These are phyloP conservation scores for Carex arenaria DNA, from an alignment of 202 grass and related monocot genomes.

Conservation along the genomic window DNA sequence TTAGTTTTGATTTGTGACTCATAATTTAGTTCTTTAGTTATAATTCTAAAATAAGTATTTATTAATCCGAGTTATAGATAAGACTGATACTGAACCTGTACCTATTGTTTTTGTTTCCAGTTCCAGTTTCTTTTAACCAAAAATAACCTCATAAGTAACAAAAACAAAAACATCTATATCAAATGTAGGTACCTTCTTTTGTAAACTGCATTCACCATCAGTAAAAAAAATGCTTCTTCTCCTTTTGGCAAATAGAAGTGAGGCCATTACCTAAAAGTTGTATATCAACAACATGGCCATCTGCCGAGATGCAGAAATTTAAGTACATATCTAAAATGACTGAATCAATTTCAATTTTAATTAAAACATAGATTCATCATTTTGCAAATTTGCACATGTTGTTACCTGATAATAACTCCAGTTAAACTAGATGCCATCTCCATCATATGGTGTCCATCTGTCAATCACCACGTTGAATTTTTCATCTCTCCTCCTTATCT, in stretches of 20 bases:
- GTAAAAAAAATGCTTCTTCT: constrained; percentile 3
- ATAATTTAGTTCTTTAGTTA: background rate
- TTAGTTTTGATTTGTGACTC: background rate
- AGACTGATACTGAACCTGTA: background rate
- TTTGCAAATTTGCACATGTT: background rate
- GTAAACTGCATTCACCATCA: background rate
- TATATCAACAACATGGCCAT: background rate
- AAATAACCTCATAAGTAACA: background rate
- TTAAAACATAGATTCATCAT: background rate
- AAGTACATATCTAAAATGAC: background rate
- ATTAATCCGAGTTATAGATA: background rate
- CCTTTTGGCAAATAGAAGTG: background rate
- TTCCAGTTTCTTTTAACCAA: background rate
- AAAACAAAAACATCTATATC: background rate
- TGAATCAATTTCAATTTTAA: background rate
- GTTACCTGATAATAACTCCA: constrained; percentile 3
- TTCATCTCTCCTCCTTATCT: constrained; percentile 77
- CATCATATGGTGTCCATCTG: constrained; percentile 97
- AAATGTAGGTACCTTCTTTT: background rate
- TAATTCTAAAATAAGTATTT: background rate
- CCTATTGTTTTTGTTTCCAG: background rate
- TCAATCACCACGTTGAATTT: constrained; percentile 86
- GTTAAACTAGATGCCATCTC: constrained; percentile 60
- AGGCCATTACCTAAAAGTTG: background rate
- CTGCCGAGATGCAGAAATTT: constrained; percentile 1